Evolutionary conservation across 306 rosid species (phyloP).

Genomic region (Corylus avellana): DNA sequence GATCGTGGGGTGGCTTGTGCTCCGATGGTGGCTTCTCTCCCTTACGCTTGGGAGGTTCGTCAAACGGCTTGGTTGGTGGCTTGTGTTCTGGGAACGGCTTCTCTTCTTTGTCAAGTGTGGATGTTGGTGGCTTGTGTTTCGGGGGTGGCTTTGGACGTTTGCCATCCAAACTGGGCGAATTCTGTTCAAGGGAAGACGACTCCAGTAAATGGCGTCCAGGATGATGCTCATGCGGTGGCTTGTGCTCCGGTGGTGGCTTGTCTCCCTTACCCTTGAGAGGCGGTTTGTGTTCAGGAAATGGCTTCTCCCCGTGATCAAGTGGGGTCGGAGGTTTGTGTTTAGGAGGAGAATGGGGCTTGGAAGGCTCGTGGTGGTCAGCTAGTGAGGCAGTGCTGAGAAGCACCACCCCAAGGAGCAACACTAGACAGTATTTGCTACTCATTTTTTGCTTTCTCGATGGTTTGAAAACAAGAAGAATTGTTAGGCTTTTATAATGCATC

Average conservation of each 20-base stretch:
- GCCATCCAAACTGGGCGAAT: not conserved
- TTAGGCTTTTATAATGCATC: not conserved
- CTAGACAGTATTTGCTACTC: not conserved
- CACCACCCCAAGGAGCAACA: constrained; percentile 8
- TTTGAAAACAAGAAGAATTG: not conserved
- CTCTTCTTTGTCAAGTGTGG: not conserved
- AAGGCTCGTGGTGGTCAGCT: not conserved
- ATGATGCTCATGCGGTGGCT: not conserved
- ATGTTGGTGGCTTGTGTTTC: not conserved
- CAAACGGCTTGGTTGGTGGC: not conserved
- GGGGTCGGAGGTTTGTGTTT: not conserved
- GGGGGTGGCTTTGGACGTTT: not conserved
- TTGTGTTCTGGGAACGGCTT: not conserved
- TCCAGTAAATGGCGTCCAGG: not conserved
- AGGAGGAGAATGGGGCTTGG: constrained; percentile 9
- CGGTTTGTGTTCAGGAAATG: not conserved
- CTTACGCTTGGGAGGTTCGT: not conserved
- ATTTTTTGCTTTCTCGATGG: not conserved
- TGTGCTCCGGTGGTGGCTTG: constrained; percentile 20
- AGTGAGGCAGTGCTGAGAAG: constrained; percentile 6
- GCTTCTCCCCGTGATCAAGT: not conserved
- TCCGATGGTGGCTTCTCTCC: constrained; percentile 17
- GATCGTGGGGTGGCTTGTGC: not conserved
- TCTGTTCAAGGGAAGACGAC: not conserved
- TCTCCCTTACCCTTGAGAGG: not conserved